Percentiles rank a stretch among this genome's conserved stretches.
Conservation (phyloP, 2,329 filamentous ascomycete species). For the Fusarium bulbicola region DNA sequence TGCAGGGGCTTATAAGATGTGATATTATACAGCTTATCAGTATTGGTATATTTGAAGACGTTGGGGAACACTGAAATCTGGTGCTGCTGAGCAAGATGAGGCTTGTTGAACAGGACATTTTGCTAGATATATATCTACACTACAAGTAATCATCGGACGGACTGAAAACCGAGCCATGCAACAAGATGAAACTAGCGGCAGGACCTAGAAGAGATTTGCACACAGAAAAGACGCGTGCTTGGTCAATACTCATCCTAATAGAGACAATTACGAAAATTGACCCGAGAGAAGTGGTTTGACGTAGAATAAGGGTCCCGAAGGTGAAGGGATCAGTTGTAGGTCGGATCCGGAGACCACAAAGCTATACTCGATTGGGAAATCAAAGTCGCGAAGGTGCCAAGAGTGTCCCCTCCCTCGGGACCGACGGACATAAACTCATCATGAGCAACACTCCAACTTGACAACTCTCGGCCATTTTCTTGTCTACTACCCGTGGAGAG, state of each 20-base stretch:
- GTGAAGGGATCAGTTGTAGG: constrained; percentile 4
- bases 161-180: constrained; percentile 17
- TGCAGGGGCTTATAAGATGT: neutral
- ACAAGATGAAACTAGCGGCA: constrained; percentile 8
- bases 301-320: constrained; percentile 7
- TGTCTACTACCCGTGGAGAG: constrained; percentile 8
- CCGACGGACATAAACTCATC: constrained; percentile 36
- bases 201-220: neutral
- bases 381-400: neutral
- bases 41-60: neutral
- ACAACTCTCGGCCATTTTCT: constrained; percentile 9
- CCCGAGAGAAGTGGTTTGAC: constrained; percentile 14
- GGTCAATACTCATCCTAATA: neutral
- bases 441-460: neutral
- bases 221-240: constrained; percentile 1
- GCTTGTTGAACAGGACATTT: constrained; percentile 1
- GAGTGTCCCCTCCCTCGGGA: constrained; percentile 33
- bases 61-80: neutral
- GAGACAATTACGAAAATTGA: neutral
- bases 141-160: constrained; percentile 10
- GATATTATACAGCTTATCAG: neutral
- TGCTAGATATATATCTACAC: constrained; percentile 31
- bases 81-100: neutral
- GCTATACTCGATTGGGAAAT: constrained; percentile 35
- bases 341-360: constrained; percentile 33